Evolutionary conservation across 495 filamentous ascomycete genomes (phyloP).

Genomic region (Podospora sp.): DNA sequence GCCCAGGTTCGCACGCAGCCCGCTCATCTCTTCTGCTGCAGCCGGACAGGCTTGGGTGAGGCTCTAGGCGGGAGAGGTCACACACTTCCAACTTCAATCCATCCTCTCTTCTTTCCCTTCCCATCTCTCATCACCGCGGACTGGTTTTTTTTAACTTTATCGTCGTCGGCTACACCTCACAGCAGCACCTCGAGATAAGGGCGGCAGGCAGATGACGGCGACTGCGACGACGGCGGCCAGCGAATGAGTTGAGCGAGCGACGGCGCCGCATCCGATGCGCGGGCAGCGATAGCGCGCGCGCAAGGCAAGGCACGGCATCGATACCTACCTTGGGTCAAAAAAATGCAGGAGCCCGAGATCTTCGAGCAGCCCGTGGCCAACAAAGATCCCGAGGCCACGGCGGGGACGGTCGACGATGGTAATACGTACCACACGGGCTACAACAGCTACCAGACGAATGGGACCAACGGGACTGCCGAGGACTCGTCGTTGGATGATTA

Average conservation of each 20-base stretch:
- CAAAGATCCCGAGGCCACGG: conserved; percentile 32
- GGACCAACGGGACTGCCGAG: conserved; percentile 21
- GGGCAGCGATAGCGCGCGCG: not conserved
- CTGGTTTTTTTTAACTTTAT: not conserved
- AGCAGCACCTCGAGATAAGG: not conserved
- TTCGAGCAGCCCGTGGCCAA: conserved; percentile 37
- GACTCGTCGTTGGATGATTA: conserved; percentile 33
- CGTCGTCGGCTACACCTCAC: not conserved
- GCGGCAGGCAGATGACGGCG: not conserved
- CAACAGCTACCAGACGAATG: conserved; percentile 21
- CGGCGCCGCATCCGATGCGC: not conserved
- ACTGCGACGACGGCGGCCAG: not conserved
- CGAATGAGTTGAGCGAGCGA: not conserved
- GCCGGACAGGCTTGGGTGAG: not conserved
- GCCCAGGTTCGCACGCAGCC: not conserved
- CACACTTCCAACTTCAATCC: conserved; percentile 3
- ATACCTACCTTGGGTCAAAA: no score
- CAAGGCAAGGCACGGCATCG: not conserved
- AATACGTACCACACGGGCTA: conserved; percentile 31
- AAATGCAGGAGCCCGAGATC: conserved; percentile 42
- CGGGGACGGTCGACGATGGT: conserved; percentile 22
- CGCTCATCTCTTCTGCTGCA: not conserved
- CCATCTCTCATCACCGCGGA: not conserved
- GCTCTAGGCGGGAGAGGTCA: not conserved
- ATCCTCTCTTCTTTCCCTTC: not conserved